Conservation (phyloP, 768 basidiomycete genomes). For the Neoboletus subvelutipes region DNA sequence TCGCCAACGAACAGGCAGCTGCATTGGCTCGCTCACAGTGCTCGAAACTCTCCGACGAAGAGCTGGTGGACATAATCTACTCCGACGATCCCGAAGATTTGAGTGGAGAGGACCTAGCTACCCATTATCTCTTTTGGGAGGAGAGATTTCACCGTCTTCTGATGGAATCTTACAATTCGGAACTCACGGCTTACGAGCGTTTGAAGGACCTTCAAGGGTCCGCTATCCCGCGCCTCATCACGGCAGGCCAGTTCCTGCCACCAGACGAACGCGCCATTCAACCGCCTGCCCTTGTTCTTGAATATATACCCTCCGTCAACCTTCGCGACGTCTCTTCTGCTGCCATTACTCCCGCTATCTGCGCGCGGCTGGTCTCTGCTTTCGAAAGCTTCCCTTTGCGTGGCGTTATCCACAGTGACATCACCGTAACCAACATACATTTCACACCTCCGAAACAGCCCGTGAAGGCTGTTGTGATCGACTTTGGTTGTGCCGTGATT, state of each 20-base stretch:
- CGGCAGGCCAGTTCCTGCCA: not conserved
- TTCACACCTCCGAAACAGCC: not conserved
- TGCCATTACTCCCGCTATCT: not conserved
- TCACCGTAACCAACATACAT: slow-evolving; percentile 2
- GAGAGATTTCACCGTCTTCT: not conserved
- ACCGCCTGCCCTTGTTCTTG: not conserved
- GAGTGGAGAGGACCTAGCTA: not conserved
- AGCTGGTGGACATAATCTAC: not conserved
- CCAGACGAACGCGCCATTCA: slow-evolving; percentile 4
- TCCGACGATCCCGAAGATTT: not conserved
- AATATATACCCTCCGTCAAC: slow-evolving; percentile 6
- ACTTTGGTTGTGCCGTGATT: not conserved
- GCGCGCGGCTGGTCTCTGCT: not conserved
- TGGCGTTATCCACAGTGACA: slow-evolving; percentile 1
- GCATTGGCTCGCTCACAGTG: not conserved
- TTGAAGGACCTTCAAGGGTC: slow-evolving; percentile 4
- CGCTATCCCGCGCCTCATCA: not conserved
- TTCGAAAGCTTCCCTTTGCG: not conserved
- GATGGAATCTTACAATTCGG: not conserved
- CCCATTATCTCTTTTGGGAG: not conserved
- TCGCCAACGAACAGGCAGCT: not conserved
- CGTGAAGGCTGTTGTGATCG: not conserved
- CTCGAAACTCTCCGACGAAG: not conserved
- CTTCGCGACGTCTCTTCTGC: not conserved
- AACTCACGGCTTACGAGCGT: not conserved